Percentiles rank a stretch among this genome's conserved stretches.
These are phyloP conservation scores for Inonotus hispidus DNA, from an alignment of 1,284 basidiomycete genomes.

Conservation along the genomic window DNA sequence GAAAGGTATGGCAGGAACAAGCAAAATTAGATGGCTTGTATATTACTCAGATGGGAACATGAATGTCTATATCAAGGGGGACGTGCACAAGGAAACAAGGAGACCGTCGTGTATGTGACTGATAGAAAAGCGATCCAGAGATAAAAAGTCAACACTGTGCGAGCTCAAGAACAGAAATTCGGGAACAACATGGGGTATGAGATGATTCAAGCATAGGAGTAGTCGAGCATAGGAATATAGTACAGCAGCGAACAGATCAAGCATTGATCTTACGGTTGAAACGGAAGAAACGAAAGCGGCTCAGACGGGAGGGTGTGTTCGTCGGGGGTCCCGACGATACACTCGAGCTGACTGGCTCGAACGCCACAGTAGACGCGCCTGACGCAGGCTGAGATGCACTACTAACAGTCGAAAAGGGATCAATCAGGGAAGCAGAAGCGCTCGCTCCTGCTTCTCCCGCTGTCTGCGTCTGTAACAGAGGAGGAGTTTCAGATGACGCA, in stretches of 20 bases:
- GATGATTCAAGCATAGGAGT: background rate
- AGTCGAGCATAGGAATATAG: background rate
- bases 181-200: background rate
- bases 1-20: no score
- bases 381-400: background rate
- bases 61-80: no score
- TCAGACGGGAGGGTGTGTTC: background rate
- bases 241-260: background rate
- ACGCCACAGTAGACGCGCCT: background rate
- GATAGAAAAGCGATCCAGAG: no score
- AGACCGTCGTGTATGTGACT: no score
- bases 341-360: background rate
- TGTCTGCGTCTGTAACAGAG: background rate
- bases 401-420: background rate
- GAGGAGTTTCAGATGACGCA: background rate
- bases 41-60: no score
- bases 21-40: no score
- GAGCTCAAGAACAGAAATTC: no score
- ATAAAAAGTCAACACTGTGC: no score
- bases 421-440: background rate
- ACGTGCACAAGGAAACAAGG: no score
- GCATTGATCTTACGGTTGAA: slow-evolving; percentile 2
- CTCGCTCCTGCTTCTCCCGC: background rate
- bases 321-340: background rate
- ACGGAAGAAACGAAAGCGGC: slow-evolving; percentile 11